These are phyloP conservation scores for Colletotrichum gigasporum DNA, from an alignment of 2,329 filamentous ascomycete genomes.

Conservation along the genomic window DNA sequence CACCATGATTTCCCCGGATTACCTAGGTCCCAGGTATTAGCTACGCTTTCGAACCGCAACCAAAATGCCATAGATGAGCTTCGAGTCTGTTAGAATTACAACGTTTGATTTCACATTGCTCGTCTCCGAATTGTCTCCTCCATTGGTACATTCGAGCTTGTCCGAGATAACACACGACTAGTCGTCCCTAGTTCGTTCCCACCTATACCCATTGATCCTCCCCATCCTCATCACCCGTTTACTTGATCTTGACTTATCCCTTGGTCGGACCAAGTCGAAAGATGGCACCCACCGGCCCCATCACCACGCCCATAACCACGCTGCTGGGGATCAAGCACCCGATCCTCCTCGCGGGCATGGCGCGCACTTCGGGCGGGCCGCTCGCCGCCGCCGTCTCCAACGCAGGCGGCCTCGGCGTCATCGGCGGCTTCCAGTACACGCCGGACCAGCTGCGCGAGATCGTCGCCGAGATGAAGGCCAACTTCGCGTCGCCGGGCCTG, in stretches of 20 bases:
- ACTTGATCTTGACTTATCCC: not conserved
- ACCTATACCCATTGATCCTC: too few relatives aligned
- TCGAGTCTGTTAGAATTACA: too few relatives aligned
- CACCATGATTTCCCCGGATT: constrained; percentile 28
- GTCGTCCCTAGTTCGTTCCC: too few relatives aligned
- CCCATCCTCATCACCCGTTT: too few relatives aligned
- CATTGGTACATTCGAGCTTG: too few relatives aligned
- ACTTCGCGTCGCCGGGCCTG: constrained; percentile 71
- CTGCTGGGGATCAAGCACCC: constrained; percentile 89
- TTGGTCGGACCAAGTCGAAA: constrained; percentile 25
- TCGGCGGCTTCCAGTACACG: constrained; percentile 77
- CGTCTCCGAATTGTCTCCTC: too few relatives aligned
- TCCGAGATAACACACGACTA: too few relatives aligned
- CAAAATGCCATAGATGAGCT: not conserved
- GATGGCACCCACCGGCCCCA: constrained; percentile 60
- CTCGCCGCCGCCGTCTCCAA: constrained; percentile 90
- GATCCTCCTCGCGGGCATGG: constrained; percentile 94
- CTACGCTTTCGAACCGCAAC: constrained; percentile 38
- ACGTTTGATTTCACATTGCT: too few relatives aligned
- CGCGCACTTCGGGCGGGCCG: constrained; percentile 79
- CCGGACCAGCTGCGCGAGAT: constrained; percentile 80
- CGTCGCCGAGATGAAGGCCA: constrained; percentile 85
- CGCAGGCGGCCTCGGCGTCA: constrained; percentile 84
- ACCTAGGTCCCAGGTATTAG: constrained; percentile 37
- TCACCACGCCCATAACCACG: constrained; percentile 80